Evolutionary conservation across 176 grass and related monocot genomes (phyloP).

Genomic region (Avena eriantha): DNA sequence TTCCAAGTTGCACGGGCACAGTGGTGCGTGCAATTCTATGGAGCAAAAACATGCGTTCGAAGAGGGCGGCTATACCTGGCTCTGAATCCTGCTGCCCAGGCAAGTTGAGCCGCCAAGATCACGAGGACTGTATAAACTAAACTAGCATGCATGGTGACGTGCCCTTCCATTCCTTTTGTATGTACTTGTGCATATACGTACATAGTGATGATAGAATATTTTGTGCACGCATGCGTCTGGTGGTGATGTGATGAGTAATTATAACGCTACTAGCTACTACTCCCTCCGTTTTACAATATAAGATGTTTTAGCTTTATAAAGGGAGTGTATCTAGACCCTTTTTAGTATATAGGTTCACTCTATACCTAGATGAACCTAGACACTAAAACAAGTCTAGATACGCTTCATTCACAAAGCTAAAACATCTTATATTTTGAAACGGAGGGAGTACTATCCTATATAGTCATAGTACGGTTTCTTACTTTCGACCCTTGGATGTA

Average conservation of each 20-base stretch:
- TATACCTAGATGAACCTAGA: too few relatives aligned
- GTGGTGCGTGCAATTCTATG: neutral
- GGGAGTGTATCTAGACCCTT: too few relatives aligned
- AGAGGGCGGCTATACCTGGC: neutral
- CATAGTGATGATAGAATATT: neutral
- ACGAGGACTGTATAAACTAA: neutral
- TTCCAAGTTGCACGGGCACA: constrained; percentile 42
- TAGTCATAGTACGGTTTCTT: neutral
- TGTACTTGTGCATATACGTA: neutral
- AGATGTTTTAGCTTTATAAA: too few relatives aligned
- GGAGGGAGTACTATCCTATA: too few relatives aligned
- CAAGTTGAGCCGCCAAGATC: neutral
- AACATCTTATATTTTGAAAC: too few relatives aligned
- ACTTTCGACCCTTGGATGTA: neutral
- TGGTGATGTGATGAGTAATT: neutral
- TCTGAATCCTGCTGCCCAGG: neutral
- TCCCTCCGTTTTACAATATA: too few relatives aligned
- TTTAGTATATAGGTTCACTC: too few relatives aligned
- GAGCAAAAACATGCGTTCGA: neutral
- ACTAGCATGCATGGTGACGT: neutral
- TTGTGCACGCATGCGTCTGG: neutral
- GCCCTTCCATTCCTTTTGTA: neutral
- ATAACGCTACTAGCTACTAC: neutral
- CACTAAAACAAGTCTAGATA: too few relatives aligned
- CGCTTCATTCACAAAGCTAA: too few relatives aligned